phyloP scores from a whole-genome alignment of 257 asterid species.

The Nicotiana obtusifolia region DNA sequence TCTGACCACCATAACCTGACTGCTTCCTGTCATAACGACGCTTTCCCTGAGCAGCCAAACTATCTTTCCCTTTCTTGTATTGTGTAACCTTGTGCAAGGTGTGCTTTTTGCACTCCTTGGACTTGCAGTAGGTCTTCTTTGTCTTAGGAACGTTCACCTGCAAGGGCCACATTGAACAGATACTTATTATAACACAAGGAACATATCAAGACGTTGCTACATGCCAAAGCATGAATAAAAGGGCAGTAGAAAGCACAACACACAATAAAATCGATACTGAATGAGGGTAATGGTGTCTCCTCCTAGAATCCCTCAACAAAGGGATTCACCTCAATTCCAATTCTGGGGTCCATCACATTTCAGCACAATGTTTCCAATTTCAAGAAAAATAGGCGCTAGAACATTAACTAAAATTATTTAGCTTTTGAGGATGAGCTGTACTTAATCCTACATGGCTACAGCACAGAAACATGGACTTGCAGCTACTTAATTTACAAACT shows the following conservation, averaged over 20 bases:
- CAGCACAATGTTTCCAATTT: not conserved
- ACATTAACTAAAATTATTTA: not conserved
- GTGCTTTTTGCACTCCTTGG: conserved; percentile 11
- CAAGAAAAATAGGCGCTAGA: not conserved
- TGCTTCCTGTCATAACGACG: conserved; percentile 13
- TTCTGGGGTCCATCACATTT: not conserved
- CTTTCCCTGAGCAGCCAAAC: conserved; percentile 14
- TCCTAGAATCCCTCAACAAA: not conserved
- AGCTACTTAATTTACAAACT: not conserved
- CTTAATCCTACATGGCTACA: not conserved
- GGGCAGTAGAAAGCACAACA: not conserved
- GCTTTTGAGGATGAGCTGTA: not conserved
- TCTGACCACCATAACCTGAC: conserved; percentile 13
- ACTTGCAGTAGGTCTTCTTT: conserved; percentile 13
- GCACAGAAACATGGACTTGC: not conserved
- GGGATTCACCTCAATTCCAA: not conserved
- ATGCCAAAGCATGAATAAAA: not conserved
- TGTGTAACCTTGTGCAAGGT: conserved; percentile 11
- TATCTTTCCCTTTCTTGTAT: conserved; percentile 10
- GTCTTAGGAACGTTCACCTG: conserved; percentile 12
- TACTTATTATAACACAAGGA: not conserved
- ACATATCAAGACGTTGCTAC: not conserved
- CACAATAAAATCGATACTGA: not conserved
- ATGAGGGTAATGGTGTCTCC: not conserved
- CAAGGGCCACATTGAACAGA: not conserved